phyloP scores from a whole-genome alignment of 495 filamentous ascomycete species.

The Podospora bellae-mahoneyi region DNA sequence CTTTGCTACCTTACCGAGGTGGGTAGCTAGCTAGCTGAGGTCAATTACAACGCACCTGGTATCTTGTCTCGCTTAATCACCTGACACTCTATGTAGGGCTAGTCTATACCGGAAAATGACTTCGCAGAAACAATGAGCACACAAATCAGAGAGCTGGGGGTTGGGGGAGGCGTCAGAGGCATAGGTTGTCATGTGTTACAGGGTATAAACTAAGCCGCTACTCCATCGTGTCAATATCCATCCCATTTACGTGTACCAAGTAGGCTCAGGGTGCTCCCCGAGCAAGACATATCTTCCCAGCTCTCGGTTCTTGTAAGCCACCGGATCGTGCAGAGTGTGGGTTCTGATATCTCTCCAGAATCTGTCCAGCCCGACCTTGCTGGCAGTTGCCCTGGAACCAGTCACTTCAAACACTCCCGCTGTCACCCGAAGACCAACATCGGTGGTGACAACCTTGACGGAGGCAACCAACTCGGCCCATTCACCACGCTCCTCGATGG shows the following conservation, averaged over 20 bases:
- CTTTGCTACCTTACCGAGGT: no score
- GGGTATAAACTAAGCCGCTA: not conserved
- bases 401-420: constrained; percentile 59
- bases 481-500: constrained; percentile 49
- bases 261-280: constrained; percentile 51
- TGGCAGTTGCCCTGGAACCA: constrained; percentile 51
- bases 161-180: no score
- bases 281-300: constrained; percentile 52
- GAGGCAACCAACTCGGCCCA: constrained; percentile 58
- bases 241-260: constrained; percentile 54
- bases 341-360: constrained; percentile 61
- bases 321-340: constrained; percentile 60
- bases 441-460: constrained; percentile 57
- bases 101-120: no score
- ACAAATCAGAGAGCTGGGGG: no score
- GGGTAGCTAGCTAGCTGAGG: no score
- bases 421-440: constrained; percentile 53
- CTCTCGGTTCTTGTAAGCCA: constrained; percentile 60
- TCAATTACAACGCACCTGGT: no score
- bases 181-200: no score
- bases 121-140: no score
- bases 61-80: no score
- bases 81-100: no score
- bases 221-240: not conserved
- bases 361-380: constrained; percentile 55